Conservation (phyloP, 208 protist genomes). For the Trypanosoma mega region DNA sequence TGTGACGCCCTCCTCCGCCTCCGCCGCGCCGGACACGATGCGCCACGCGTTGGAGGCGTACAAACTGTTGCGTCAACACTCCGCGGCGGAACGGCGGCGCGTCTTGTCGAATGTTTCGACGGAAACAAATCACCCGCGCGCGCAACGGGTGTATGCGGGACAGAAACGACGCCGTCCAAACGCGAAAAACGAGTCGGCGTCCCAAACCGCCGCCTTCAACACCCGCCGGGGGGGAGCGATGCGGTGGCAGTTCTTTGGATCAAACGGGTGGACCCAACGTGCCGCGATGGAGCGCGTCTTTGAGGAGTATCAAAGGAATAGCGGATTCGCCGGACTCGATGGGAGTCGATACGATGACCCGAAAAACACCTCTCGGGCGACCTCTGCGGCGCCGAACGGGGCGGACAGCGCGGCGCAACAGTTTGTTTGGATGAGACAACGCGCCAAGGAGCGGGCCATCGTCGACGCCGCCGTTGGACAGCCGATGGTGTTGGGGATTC, state of each 20-base stretch:
- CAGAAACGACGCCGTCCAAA: conserved; percentile 40
- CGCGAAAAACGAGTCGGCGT: conserved; percentile 39
- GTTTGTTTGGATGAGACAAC: conserved; percentile 43
- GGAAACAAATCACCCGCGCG: too few relatives aligned
- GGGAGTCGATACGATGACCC: conserved; percentile 43
- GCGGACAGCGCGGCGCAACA: conserved; percentile 15
- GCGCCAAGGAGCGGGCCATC: conserved; percentile 36
- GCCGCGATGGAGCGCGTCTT: conserved; percentile 22
- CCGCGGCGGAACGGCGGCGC: conserved; percentile 32
- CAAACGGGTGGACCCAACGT: neutral
- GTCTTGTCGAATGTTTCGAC: too few relatives aligned
- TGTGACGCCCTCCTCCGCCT: conserved; percentile 1
- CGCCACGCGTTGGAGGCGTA: conserved; percentile 54
- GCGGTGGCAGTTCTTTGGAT: neutral
- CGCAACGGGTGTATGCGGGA: conserved; percentile 11
- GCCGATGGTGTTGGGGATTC: neutral
- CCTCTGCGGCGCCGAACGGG: conserved; percentile 17
- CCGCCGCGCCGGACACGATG: conserved; percentile 20
- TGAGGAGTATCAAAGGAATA: conserved; percentile 25
- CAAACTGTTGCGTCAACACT: conserved; percentile 40
- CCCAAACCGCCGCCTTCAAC: conserved; percentile 13
- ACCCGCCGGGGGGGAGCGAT: neutral
- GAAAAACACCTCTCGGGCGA: conserved; percentile 20
- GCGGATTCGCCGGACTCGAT: conserved; percentile 44
- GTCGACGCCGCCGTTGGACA: conserved; percentile 23